Evolutionary conservation across 1,284 basidiomycete genomes (phyloP), one percentile per base, ranked within the genome.

Genomic region (Schizophyllum amplum): DNA sequence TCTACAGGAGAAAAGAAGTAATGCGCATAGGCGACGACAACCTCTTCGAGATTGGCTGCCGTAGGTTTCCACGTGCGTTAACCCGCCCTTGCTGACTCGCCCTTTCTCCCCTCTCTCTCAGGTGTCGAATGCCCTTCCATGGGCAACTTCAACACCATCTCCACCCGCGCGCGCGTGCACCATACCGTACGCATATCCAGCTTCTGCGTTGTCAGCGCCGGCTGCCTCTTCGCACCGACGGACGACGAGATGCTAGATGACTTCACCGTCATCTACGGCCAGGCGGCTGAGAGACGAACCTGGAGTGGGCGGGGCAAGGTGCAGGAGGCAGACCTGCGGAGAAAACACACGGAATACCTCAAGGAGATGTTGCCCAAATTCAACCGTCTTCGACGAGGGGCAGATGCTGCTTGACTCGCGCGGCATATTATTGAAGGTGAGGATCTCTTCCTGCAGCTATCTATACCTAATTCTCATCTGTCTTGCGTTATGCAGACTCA

Each of bases 11-110:
- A 52, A 91, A 89, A 65, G 86, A 88, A 66, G 80, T 87, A n/a
- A 92, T 98, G 86, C 78, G 82, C 20, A 93, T 99, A 54, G 96
- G 96, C 11, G 86, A 95, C 66, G 82, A 89, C 58, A 98, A 98
- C 69, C 75, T 94, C 54, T 96, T 99, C 67, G 92, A 97, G 73
- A 93, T 96, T 53, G 91, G 88, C 9, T 92, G 87, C 69, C 85
- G 92, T 90, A 66, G 63, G 89, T 82, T 4, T 53, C 59, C n/a
- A n/a, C n/a, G n/a, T 17, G 17, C 25, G 54, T 52, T 24, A 11
- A 50, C 48, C 20, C 13, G 15, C 24, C 48, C 22, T 15, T 50
- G 11, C 21, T 50, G 15, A 11, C 24, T 4, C 2, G 4, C 4
- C 48, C 20, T 20, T 50, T 24, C 48, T 55, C 50, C 33, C 23